Percentiles rank a stretch among this genome's conserved stretches.
These are phyloP conservation scores for Auxenochlorella protothecoides DNA, from an alignment of 139 green algal genomes.

Conservation along the genomic window DNA sequence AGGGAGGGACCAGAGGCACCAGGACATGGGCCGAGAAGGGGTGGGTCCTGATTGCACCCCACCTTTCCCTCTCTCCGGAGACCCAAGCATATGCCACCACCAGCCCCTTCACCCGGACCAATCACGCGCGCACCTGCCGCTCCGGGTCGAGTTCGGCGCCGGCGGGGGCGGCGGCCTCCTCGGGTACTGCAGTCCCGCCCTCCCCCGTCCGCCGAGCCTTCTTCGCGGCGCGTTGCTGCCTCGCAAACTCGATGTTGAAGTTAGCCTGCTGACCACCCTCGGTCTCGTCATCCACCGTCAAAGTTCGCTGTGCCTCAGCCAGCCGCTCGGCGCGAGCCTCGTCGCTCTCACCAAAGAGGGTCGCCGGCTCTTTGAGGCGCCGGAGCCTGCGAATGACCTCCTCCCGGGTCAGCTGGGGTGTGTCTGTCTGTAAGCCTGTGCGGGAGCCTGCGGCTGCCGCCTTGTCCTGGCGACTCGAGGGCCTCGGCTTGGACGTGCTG, in stretches of 20 bases:
- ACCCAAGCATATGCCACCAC: not conserved
- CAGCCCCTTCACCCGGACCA: not conserved
- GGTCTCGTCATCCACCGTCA: constrained; percentile 49
- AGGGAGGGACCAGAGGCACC: not conserved
- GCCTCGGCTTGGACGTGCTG: not conserved
- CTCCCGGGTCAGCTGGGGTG: constrained; percentile 25
- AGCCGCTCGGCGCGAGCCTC: constrained; percentile 45
- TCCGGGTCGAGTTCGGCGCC: constrained; percentile 11
- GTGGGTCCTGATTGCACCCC: too few relatives aligned
- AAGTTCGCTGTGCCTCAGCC: constrained; percentile 40
- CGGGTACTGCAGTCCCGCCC: not conserved
- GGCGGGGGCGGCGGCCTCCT: constrained; percentile 1
- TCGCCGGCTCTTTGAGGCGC: constrained; percentile 72
- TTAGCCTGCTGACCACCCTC: constrained; percentile 57
- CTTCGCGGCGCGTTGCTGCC: constrained; percentile 28
- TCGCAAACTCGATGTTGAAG: constrained; percentile 49
- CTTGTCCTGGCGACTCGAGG: not conserved
- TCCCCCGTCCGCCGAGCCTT: constrained; percentile 1
- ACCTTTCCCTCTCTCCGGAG: too few relatives aligned
- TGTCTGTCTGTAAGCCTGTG: too few relatives aligned
- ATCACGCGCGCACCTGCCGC: constrained; percentile 4
- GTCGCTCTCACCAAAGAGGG: constrained; percentile 84
- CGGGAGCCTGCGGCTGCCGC: too few relatives aligned
- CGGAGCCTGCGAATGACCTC: constrained; percentile 81
- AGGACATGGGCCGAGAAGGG: too few relatives aligned